Percentiles rank a stretch among this genome's conserved stretches.
phyloP scores from a whole-genome alignment of 495 filamentous ascomycete species.

The Lophiotrema nucula region DNA sequence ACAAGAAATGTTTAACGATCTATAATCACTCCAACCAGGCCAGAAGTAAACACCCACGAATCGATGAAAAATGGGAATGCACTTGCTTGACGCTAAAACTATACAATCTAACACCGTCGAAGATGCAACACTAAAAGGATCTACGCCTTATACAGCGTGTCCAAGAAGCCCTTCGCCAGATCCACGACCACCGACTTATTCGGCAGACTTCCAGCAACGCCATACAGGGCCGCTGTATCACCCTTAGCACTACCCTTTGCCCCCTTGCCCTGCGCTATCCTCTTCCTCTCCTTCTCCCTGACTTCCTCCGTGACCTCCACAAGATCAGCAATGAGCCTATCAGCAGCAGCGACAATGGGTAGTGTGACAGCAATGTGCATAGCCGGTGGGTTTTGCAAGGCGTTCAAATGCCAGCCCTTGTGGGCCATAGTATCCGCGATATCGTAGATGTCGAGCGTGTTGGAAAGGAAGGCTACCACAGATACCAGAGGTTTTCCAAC shows the following conservation, averaged over 20 bases:
- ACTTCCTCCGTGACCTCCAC: constrained; percentile 75
- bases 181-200: constrained; percentile 94
- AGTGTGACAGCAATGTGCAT: constrained; percentile 95
- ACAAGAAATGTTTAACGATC: too few species aligned
- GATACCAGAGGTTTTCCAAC: constrained; percentile 84
- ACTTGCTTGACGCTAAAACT: too few species aligned
- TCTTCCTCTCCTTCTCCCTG: constrained; percentile 61
- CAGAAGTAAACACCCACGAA: too few species aligned
- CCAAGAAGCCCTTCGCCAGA: constrained; percentile 86
- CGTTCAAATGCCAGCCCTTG: constrained; percentile 94
- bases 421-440: constrained; percentile 60
- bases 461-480: constrained; percentile 82
- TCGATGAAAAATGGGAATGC: too few species aligned
- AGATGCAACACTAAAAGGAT: too few species aligned
- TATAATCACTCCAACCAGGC: too few species aligned
- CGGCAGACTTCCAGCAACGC: constrained; percentile 89
- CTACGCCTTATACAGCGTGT: constrained; percentile 93
- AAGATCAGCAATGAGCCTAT: constrained; percentile 74
- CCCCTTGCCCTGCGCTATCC: constrained; percentile 70
- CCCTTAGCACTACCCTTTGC: constrained; percentile 62
- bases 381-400: constrained; percentile 86
- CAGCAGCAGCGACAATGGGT: constrained; percentile 76
- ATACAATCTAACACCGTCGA: too few species aligned
- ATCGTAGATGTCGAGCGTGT: constrained; percentile 55
- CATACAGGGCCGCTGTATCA: constrained; percentile 87